Conservation (phyloP, 2,329 filamentous ascomycete genomes). For the Calonectria pseudoreteaudii region DNA sequence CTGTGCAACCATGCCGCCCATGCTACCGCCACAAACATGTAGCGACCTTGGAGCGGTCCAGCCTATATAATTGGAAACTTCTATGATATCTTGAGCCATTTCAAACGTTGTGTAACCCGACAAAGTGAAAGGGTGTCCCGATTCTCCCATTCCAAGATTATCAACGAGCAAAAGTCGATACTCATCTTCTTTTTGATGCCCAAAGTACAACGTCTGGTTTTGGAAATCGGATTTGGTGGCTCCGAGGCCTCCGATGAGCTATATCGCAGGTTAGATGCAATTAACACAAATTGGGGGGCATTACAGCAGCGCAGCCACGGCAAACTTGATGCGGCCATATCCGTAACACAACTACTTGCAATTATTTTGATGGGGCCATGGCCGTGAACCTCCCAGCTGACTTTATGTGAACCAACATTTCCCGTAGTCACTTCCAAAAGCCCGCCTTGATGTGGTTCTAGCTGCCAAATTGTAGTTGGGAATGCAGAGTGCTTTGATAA, state of each 20-base stretch:
- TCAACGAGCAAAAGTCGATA: background rate
- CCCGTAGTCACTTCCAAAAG: background rate
- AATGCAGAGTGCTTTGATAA: background rate
- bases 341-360: background rate
- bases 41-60: background rate
- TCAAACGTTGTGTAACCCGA: background rate
- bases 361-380: background rate
- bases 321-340: no score
- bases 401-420: background rate
- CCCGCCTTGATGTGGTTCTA: background rate
- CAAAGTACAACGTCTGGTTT: background rate
- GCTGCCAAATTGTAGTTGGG: background rate
- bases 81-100: background rate
- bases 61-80: background rate
- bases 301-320: no score
- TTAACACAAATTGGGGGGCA: background rate
- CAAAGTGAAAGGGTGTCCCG: background rate
- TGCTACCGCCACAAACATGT: background rate
- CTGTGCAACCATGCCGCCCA: background rate
- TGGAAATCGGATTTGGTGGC: slow-evolving; percentile 1
- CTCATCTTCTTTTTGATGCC: background rate
- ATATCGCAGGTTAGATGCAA: background rate
- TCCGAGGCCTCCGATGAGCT: background rate
- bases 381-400: slow-evolving; percentile 5
- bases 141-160: background rate